Percentiles rank a stretch among this genome's conserved stretches.
phyloP scores from a whole-genome alignment of 2,329 filamentous ascomycete species.

The Akanthomyces uredinophilus region DNA sequence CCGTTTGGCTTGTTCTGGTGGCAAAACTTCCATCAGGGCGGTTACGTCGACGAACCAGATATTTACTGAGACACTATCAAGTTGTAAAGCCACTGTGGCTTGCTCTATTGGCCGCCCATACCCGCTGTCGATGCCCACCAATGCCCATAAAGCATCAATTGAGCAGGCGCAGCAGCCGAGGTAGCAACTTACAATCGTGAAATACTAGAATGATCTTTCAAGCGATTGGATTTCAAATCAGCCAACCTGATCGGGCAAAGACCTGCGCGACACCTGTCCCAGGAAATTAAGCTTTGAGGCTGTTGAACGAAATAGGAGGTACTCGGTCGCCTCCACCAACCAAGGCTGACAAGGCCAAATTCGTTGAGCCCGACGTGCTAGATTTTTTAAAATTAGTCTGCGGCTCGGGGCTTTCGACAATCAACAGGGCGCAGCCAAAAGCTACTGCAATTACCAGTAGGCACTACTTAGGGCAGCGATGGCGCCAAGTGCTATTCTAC shows the following conservation, averaged over 20 bases:
- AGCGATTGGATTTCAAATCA: too few relatives aligned
- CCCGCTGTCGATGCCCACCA: too few relatives aligned
- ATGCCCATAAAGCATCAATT: too few relatives aligned
- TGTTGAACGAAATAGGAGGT: neutral
- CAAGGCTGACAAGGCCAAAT: neutral
- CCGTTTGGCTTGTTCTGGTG: too few relatives aligned
- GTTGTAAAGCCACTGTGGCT: neutral
- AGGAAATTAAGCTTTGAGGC: neutral
- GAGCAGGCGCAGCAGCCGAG: too few relatives aligned
- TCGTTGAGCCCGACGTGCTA: neutral
- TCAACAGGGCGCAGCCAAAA: neutral
- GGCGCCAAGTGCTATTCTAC: neutral
- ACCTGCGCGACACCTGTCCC: neutral
- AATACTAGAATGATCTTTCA: too few relatives aligned
- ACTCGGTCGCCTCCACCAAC: neutral
- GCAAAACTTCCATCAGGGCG: too few relatives aligned
- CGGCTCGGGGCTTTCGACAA: neutral
- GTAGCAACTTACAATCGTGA: too few relatives aligned
- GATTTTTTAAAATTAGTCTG: neutral
- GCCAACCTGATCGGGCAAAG: neutral
- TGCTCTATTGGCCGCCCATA: neutral
- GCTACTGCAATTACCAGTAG: too few relatives aligned
- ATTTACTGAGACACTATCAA: neutral
- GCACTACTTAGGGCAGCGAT: neutral
- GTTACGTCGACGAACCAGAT: neutral